Percentiles rank a stretch among this genome's conserved stretches.
These are phyloP conservation scores for Solanum gandarillasii DNA, from an alignment of 257 asterid species.

Conservation along the genomic window DNA sequence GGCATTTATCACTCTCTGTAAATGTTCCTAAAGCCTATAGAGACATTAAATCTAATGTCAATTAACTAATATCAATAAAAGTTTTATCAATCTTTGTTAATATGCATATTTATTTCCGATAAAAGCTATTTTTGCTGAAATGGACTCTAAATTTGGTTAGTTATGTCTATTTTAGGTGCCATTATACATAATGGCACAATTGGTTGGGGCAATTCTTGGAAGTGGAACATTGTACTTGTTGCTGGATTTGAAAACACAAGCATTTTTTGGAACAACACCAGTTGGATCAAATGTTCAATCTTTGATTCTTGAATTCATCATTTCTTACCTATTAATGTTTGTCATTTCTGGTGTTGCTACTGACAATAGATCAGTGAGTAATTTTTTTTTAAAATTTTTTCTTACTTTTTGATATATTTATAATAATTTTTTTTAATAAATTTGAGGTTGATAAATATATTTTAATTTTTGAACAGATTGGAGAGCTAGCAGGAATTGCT, in stretches of 20 bases:
- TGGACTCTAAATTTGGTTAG: neutral
- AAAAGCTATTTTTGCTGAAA: neutral
- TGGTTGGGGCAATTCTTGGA: slow-evolving; percentile 43
- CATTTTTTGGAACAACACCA: slow-evolving; percentile 41
- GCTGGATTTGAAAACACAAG: slow-evolving; percentile 21
- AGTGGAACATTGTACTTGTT: slow-evolving; percentile 51
- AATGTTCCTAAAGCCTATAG: neutral
- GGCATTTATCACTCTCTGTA: too few species aligned
- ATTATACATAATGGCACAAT: slow-evolving; percentile 40
- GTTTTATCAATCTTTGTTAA: neutral
- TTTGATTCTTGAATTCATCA: slow-evolving; percentile 38
- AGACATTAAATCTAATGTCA: neutral
- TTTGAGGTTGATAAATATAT: neutral
- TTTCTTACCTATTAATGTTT: slow-evolving; percentile 49
- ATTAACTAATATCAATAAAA: too few species aligned
- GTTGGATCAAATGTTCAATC: slow-evolving; percentile 40
- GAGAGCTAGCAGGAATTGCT: slow-evolving; percentile 73
- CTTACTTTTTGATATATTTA: too few species aligned
- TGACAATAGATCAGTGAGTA: slow-evolving; percentile 48
- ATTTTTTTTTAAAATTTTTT: too few species aligned
- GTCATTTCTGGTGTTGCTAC: slow-evolving; percentile 74
- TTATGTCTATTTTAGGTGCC: slow-evolving; percentile 36
- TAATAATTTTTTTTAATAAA: neutral
- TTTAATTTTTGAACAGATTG: slow-evolving; percentile 22
- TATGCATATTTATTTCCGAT: too few species aligned